phyloP scores from a whole-genome alignment of 768 basidiomycete genomes.

The Suillus placidus region DNA sequence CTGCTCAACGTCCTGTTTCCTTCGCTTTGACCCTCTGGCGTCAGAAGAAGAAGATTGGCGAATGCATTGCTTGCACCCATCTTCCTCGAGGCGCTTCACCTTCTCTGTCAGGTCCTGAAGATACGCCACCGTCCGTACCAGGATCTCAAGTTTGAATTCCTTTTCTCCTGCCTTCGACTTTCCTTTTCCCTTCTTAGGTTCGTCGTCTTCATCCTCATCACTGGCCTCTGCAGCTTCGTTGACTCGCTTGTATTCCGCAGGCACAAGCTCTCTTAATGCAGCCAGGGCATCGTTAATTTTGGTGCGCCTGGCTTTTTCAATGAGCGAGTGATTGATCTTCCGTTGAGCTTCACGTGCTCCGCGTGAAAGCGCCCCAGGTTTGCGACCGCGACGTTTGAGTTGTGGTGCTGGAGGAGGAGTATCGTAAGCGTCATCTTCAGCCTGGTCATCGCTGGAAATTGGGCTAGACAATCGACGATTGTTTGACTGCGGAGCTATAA shows the following conservation, averaged over 20 bases:
- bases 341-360: conserved; percentile 83
- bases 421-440: conserved; percentile 32
- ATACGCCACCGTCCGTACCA: conserved; percentile 79
- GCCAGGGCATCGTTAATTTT: conserved; percentile 94
- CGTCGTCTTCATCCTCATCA: conserved; percentile 39
- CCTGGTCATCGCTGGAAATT: conserved; percentile 23
- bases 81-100: conserved; percentile 48
- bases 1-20: background rate
- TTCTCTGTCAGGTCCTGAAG: conserved; percentile 68
- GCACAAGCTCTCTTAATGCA: conserved; percentile 77
- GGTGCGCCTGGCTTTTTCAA: conserved; percentile 90
- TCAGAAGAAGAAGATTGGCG: conserved; percentile 19
- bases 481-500: conserved; percentile 9
- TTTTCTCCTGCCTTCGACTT: conserved; percentile 60
- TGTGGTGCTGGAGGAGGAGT: conserved; percentile 25
- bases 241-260: conserved; percentile 49
- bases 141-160: conserved; percentile 92
- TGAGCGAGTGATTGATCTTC: conserved; percentile 92
- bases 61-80: conserved; percentile 20
- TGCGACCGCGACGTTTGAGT: conserved; percentile 68
- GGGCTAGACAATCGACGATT: conserved; percentile 7
- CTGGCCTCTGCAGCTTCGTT: conserved; percentile 32
- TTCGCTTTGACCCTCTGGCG: conserved; percentile 6
- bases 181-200: conserved; percentile 31
- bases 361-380: conserved; percentile 72